These are phyloP conservation scores for Speleostelium caveatum DNA, from an alignment of 78 protist species.

Conservation along the genomic window DNA sequence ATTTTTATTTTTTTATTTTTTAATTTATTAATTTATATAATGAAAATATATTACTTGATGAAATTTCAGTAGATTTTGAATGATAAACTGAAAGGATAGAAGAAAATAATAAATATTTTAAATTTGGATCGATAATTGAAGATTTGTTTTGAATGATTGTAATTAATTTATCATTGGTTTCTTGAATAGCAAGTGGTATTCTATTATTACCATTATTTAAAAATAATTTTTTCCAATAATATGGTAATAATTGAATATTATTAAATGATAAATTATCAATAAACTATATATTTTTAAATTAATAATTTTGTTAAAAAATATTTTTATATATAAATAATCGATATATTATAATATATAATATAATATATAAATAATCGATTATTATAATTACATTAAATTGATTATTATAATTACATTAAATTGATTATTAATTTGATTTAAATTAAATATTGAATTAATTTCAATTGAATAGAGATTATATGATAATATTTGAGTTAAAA, in stretches of 20 bases:
- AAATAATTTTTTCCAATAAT: constrained; percentile 1
- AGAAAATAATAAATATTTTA: not conserved
- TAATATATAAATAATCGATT: not conserved
- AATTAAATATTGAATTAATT: constrained; percentile 17
- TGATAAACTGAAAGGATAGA: constrained; percentile 1
- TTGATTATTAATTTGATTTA: not conserved
- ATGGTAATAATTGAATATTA: constrained; percentile 17
- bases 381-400: not conserved
- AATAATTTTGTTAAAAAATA: not conserved
- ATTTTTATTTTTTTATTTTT: no score
- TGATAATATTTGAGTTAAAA: not conserved
- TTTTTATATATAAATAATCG: not conserved
- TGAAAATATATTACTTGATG: not conserved
- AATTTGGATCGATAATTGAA: not conserved
- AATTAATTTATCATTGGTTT: not conserved
- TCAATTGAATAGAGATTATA: not conserved
- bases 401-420: not conserved
- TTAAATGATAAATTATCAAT: not conserved
- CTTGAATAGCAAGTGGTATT: not conserved
- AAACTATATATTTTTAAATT: not conserved
- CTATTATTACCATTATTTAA: not conserved
- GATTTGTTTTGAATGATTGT: constrained; percentile 15
- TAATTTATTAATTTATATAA: no score
- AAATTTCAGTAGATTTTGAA: not conserved
- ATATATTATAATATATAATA: not conserved